Evolutionary conservation across 345 rosid genomes (phyloP).

Genomic region (Conringia planisiliqua): DNA sequence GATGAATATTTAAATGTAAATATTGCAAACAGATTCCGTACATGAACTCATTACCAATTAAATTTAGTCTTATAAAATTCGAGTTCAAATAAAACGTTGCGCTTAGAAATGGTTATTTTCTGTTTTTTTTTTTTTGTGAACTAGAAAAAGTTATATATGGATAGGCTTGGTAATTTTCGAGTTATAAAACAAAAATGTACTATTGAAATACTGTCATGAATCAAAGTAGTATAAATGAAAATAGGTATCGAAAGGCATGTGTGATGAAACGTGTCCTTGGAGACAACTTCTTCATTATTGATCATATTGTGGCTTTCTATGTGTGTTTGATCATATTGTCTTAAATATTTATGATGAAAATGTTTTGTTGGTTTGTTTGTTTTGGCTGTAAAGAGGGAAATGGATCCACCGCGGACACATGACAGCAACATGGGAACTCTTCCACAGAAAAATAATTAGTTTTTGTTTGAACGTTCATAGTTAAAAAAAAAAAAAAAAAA

Average conservation of each 20-base stretch:
- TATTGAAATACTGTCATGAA: neutral
- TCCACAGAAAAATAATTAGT: neutral
- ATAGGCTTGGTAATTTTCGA: neutral
- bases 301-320: conserved; percentile 3
- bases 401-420: conserved; percentile 20
- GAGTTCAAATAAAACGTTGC: neutral
- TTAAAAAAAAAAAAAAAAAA: too few species aligned
- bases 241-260: neutral
- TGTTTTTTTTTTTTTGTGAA: neutral
- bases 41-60: neutral
- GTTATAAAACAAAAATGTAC: neutral
- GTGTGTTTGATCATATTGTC: conserved; percentile 11
- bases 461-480: neutral
- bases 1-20: neutral
- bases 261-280: conserved; percentile 9
- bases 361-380: conserved; percentile 13
- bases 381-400: conserved; percentile 16
- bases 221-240: neutral
- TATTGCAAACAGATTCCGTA: neutral
- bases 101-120: neutral
- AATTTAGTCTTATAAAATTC: neutral
- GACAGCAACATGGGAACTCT: conserved; percentile 17
- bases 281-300: conserved; percentile 13
- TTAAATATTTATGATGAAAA: neutral
- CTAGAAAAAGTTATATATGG: neutral